These are phyloP conservation scores for Coriaria nepalensis DNA, from an alignment of 306 rosid genomes.

Conservation along the genomic window DNA sequence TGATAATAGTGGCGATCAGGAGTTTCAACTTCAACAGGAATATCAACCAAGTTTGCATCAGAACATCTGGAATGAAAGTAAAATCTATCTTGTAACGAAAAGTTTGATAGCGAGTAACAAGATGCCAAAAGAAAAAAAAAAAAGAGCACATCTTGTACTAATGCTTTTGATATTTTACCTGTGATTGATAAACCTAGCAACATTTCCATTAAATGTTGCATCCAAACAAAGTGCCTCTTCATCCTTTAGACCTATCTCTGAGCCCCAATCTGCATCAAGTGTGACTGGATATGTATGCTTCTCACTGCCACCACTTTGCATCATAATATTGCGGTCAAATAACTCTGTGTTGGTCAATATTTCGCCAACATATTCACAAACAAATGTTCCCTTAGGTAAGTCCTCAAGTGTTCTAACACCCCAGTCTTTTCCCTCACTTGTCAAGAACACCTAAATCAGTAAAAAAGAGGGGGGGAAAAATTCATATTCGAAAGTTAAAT, in stretches of 20 bases:
- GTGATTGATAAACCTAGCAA: conserved; percentile 90
- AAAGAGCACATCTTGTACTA: not conserved
- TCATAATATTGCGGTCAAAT: conserved; percentile 45
- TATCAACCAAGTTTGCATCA: conserved; percentile 61
- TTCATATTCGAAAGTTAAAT: too few species aligned
- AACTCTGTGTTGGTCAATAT: conserved; percentile 71
- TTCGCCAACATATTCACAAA: conserved; percentile 85
- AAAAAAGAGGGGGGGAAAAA: too few species aligned
- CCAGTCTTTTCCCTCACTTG: conserved; percentile 77
- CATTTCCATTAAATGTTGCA: conserved; percentile 76
- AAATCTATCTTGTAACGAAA: too few species aligned
- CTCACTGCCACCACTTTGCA: conserved; percentile 26
- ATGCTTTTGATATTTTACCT: conserved; percentile 29
- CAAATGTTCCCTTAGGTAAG: conserved; percentile 64
- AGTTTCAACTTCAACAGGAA: conserved; percentile 91
- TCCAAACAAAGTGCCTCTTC: conserved; percentile 92
- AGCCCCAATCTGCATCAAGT: conserved; percentile 93
- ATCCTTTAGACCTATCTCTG: conserved; percentile 54
- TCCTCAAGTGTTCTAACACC: conserved; percentile 64
- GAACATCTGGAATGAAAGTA: too few species aligned
- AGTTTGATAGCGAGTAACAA: too few species aligned
- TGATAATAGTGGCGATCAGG: conserved; percentile 94
- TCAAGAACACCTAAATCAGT: conserved; percentile 52
- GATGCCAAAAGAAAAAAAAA: too few species aligned
- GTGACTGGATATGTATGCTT: conserved; percentile 85